A percentile compares a stretch with the other conserved stretches of the same genome.
These are phyloP conservation scores for Chimonanthus salicifolius DNA, from an alignment of 164 flowering plant species.

Conservation along the genomic window DNA sequence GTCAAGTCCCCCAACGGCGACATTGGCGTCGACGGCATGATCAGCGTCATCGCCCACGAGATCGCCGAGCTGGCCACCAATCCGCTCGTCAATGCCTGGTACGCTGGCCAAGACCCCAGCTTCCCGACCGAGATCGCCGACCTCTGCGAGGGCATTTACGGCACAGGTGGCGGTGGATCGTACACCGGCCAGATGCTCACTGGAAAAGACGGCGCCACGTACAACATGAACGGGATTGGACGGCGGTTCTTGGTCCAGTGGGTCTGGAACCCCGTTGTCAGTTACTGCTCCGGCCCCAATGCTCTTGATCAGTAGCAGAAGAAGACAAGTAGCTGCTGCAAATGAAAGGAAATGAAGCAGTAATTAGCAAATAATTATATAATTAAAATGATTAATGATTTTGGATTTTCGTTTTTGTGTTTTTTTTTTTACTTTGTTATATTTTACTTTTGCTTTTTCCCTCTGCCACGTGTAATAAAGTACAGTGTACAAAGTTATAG, in stretches of 20 bases:
- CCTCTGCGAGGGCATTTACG: slow-evolving; percentile 85
- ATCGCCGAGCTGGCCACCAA: slow-evolving; percentile 86
- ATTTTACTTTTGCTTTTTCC: too few relatives aligned
- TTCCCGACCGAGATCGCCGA: slow-evolving; percentile 87
- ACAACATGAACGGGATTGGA: slow-evolving; percentile 72
- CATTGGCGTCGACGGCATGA: slow-evolving; percentile 80
- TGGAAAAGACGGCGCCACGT: slow-evolving; percentile 70
- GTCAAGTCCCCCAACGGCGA: slow-evolving; percentile 76
- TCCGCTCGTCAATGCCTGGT: slow-evolving; percentile 95
- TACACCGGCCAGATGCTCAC: slow-evolving; percentile 76
- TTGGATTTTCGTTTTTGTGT: too few relatives aligned
- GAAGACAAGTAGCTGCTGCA: background rate
- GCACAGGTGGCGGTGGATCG: slow-evolving; percentile 82
- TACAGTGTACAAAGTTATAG: too few relatives aligned
- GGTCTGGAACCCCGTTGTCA: slow-evolving; percentile 77
- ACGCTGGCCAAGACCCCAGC: slow-evolving; percentile 76
- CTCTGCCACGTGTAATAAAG: too few relatives aligned
- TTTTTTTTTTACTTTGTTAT: too few relatives aligned
- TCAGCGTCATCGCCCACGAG: slow-evolving; percentile 82
- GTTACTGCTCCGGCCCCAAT: slow-evolving; percentile 88
- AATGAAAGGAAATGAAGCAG: too few relatives aligned
- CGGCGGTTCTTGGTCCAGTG: slow-evolving; percentile 87
- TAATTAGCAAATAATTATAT: too few relatives aligned
- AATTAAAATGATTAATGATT: too few relatives aligned
- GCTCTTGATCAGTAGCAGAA: slow-evolving; percentile 55